Conservation (phyloP, 805 yeast genomes). For the Ogataea paraovalis region DNA sequence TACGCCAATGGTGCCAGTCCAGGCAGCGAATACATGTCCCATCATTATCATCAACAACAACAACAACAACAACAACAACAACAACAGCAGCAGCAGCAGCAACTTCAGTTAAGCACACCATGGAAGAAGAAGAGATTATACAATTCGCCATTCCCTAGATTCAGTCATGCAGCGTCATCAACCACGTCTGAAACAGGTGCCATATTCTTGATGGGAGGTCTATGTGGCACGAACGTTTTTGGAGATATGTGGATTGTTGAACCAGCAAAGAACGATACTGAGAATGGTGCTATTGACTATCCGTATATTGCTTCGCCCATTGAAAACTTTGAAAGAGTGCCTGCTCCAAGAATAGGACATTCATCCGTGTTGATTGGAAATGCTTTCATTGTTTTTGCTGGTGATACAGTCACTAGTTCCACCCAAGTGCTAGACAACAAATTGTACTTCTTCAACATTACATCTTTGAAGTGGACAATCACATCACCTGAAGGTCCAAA, state of each 20-base stretch:
- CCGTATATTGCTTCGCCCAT: constrained; percentile 46
- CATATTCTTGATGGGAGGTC: constrained; percentile 88
- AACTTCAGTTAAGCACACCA: constrained; percentile 37
- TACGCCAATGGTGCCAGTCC: neutral
- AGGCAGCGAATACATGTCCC: neutral
- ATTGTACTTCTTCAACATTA: constrained; percentile 79
- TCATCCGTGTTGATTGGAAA: constrained; percentile 89
- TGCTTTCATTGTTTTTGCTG: constrained; percentile 93
- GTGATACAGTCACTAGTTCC: constrained; percentile 84
- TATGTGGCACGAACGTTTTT: constrained; percentile 85
- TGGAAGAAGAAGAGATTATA: constrained; percentile 64
- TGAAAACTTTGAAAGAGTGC: constrained; percentile 73
- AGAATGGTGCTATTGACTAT: constrained; percentile 24
- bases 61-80: neutral
- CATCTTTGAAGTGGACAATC: constrained; percentile 72
- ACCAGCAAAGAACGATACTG: constrained; percentile 33
- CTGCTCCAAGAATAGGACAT: constrained; percentile 97
- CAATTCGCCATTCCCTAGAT: constrained; percentile 89
- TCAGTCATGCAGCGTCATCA: constrained; percentile 84
- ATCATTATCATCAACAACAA: too few relatives aligned
- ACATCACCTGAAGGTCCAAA: constrained; percentile 70
- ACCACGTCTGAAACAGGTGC: constrained; percentile 76
- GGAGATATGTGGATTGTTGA: constrained; percentile 93
- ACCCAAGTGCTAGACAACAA: constrained; percentile 83
- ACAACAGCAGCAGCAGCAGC: neutral